Base-by-base conservation (phyloP, 2,329 filamentous ascomycete species). In the Exophiala sideris region DNA sequence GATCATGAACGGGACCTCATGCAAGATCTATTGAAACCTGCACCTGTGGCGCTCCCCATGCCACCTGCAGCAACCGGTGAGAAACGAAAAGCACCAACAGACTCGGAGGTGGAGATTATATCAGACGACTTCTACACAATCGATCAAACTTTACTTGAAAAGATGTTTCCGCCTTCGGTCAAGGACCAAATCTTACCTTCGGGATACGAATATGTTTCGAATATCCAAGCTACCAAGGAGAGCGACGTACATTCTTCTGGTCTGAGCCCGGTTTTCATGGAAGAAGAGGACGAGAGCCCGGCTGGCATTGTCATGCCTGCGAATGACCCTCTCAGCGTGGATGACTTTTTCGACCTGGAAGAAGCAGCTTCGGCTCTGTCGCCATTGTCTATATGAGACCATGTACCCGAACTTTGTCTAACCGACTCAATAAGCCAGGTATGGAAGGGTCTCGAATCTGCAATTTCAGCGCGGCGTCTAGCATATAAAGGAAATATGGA, bases 331-430 rank as follows among this genome's bases (percentile, higher is more conserved):
- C 38, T 58, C 24, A 57, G 57, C 18, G 54, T 57, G 9, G 48
- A 60, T 42, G 57, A 60, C 35, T 56, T 60, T 34, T 60, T 60
- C 21, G 54, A 60, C 41, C 40, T 57, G 20, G 57, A 60, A 10
- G 48, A 56, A 33, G 57, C 57, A 16, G 41, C 41, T 2, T 20
- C 21, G 3, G 41, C 20, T 7, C 21, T 29, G 10, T 44, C 41
- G 12, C 41, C 41, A 24, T 29, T 44, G 41, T 12, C 21, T 14
- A 29, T 44, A 32, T 44, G 41, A 44, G 9, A 18, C 24, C 29
- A 16, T 20, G 39, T n/a, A 18, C 12, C n/a, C n/a, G 41, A 24
- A 36, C 10, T 3, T 9, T 36, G 4, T 36, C 11, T n/a, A n/a
- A n/a, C n/a, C n/a, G n/a, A n/a, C n/a, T n/a, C n/a, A n/a, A n/a